A percentile compares a stretch with the other conserved stretches of the same genome.
These are phyloP conservation scores for Cryptococcus sp. DNA, from an alignment of 1,284 basidiomycete species.

Conservation along the genomic window DNA sequence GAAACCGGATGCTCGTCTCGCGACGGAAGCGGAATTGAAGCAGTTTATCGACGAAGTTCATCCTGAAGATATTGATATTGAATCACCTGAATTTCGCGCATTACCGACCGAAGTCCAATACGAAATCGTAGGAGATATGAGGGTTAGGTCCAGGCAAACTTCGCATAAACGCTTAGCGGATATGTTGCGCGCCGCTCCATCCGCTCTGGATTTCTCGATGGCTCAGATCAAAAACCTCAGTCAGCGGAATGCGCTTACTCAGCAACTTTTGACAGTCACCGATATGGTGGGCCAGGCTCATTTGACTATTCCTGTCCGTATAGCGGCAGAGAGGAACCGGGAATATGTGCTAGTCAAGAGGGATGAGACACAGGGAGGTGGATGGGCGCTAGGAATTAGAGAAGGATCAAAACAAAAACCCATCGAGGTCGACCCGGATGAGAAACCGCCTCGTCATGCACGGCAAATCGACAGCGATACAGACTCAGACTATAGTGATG, in stretches of 20 bases:
- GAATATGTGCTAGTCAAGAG: conserved; percentile 93
- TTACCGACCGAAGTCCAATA: conserved; percentile 95
- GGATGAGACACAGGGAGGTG: conserved; percentile 68
- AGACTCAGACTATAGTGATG: conserved; percentile 25
- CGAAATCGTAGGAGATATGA: conserved; percentile 94
- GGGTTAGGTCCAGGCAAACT: conserved; percentile 88
- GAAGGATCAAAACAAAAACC: conserved; percentile 75
- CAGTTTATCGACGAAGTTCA: conserved; percentile 88
- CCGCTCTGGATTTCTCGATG: conserved; percentile 90
- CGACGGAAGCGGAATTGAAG: conserved; percentile 86
- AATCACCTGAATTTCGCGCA: conserved; percentile 82
- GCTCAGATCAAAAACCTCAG: conserved; percentile 88
- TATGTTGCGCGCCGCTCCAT: conserved; percentile 77
- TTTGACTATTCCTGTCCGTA: conserved; percentile 82
- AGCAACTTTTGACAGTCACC: conserved; percentile 89
- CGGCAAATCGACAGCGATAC: conserved; percentile 15
- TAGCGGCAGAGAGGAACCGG: conserved; percentile 89
- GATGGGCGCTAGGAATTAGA: conserved; percentile 87
- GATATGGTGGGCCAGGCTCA: conserved; percentile 83
- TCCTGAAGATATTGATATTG: conserved; percentile 85
- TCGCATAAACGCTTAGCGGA: conserved; percentile 85
- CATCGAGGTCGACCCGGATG: conserved; percentile 61
- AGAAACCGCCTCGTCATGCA: conserved; percentile 16
- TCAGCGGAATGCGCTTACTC: conserved; percentile 86
- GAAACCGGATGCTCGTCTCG: conserved; percentile 79